Conservation (phyloP, 208 protist species). For the Trypanosoma boissoni region DNA sequence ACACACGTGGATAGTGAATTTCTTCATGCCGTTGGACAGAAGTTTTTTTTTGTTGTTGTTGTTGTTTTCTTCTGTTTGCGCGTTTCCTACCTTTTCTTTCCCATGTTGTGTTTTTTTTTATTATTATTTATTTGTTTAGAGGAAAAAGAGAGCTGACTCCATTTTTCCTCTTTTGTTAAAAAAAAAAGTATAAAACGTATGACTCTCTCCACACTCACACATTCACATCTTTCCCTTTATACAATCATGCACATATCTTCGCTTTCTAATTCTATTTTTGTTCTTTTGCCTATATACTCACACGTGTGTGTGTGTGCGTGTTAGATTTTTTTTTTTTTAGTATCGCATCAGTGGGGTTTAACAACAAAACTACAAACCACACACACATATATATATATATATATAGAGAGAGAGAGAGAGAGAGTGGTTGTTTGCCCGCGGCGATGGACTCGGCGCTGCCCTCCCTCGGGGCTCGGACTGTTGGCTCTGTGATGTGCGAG, state of each 20-base stretch:
- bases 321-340: no score
- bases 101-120: slow-evolving; percentile 14
- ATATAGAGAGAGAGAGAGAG: no score
- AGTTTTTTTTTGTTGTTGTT: not conserved
- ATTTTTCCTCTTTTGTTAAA: not conserved
- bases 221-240: no score
- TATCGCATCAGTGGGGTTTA: no score
- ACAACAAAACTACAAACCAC: no score
- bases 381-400: no score
- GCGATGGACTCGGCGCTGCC: not conserved
- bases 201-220: no score
- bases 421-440: not conserved
- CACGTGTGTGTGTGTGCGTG: no score
- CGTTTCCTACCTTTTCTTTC: not conserved
- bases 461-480: not conserved
- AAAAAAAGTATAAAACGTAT: not conserved
- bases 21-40: not conserved
- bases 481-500: slow-evolving; percentile 23
- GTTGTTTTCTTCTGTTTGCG: not conserved
- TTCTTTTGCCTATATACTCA: no score
- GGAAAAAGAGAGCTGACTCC: slow-evolving; percentile 7
- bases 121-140: slow-evolving; percentile 11
- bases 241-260: no score
- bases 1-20: no score
- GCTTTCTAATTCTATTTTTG: no score